Conservation (phyloP, 768 basidiomycete genomes). For the Kwoniella shandongensis region DNA sequence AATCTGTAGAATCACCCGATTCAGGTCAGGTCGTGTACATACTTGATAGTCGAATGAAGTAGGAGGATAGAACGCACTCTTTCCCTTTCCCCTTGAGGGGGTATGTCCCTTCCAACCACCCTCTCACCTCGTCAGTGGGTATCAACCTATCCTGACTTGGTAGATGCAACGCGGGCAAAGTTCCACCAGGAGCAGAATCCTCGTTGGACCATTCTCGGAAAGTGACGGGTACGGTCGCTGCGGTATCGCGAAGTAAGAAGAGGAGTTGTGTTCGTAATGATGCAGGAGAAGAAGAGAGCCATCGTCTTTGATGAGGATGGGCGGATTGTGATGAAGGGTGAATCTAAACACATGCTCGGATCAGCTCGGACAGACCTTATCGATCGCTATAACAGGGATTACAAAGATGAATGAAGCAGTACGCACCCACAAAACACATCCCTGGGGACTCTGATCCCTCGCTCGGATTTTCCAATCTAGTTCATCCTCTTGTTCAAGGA, state of each 20-base stretch:
- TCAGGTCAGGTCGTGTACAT: neutral
- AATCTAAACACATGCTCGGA: constrained; percentile 18
- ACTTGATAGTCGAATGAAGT: neutral
- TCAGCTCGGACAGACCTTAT: too few relatives aligned
- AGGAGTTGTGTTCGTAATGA: constrained; percentile 41
- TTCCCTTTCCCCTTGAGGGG: constrained; percentile 36
- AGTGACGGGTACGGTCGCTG: constrained; percentile 17
- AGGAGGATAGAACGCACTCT: constrained; percentile 22
- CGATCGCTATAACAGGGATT: too few relatives aligned
- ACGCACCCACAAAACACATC: constrained; percentile 34
- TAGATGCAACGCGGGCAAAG: constrained; percentile 36
- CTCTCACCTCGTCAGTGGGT: constrained; percentile 31
- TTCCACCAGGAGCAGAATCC: constrained; percentile 30
- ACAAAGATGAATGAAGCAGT: neutral
- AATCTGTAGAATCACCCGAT: constrained; percentile 14
- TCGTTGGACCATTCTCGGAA: constrained; percentile 38
- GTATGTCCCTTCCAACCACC: constrained; percentile 40
- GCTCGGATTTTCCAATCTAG: constrained; percentile 20
- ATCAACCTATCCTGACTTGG: constrained; percentile 26
- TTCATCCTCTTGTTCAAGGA: constrained; percentile 38
- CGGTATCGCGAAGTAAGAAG: constrained; percentile 33
- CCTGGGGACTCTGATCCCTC: constrained; percentile 1
- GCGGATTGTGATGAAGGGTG: constrained; percentile 16
- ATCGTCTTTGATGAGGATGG: constrained; percentile 24
- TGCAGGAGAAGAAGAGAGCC: constrained; percentile 35